Evolutionary conservation across 352 stramenopile genomes (phyloP), one percentile per base, ranked within the genome.

Genomic region (Thraustochytrium striatum): DNA sequence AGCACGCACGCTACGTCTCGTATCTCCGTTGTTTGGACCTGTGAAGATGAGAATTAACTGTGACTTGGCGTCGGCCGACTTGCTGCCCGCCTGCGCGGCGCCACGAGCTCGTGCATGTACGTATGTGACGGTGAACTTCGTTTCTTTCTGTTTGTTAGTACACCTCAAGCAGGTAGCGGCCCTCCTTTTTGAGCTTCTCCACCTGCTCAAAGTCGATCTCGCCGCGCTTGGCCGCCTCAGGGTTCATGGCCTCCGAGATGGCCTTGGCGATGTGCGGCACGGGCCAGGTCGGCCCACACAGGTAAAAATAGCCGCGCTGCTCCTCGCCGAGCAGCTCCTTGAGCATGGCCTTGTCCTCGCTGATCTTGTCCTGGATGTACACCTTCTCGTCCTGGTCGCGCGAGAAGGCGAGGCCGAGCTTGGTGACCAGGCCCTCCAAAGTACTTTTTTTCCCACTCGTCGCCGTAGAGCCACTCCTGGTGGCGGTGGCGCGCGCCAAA

Each of bases 401-500:
- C 72, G 90, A 94, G 85, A 93, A 94, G 36, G 90, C 90, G 47
- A 89, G 91, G 55, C 89, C 87, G 68, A 94, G 78, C 82, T 92
- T 87, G 69, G 88, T 93, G 52, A 95, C 84, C 52, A 94, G 79
- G 0, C 90, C 90, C 36, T 93, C 88, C 25, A 87, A n/a, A 83
- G 80, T 93, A 86, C 83, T 93, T 94, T 78, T 86, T 82, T 72
- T 94, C 88, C 30, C 93, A 85, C 82, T 94, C 89, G 44, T 98
- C 91, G 44, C 89, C 87, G 85, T 98, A 99, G 33, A 99, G 87
- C 84, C 95, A 98, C 87, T 99, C 96, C 58, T 93, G 87, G n/a
- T 89, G 81, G 65, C 89, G 88, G 82, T 91, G 89, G 58, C 95
- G 94, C 84, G 92, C 96, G 70, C 96, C 95, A 88, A 98, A 99